Percentiles rank a stretch among this genome's conserved stretches.
Conservation (phyloP, 345 rosid species). For the Rhodomyrtus tomentosa region DNA sequence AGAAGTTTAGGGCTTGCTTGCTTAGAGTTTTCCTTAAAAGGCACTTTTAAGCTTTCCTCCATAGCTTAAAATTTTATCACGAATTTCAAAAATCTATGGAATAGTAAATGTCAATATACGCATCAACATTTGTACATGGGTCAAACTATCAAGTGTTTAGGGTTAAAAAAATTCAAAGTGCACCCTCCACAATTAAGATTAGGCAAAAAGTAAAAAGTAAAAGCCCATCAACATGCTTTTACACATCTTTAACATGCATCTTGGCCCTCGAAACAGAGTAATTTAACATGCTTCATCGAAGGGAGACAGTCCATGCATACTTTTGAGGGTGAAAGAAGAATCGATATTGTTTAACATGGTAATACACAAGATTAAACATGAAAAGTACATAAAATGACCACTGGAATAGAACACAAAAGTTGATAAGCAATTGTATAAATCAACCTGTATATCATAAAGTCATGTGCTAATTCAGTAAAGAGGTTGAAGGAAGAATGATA, state of each 20-base stretch:
- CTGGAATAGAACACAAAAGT: too few relatives aligned
- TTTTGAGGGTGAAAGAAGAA: background rate
- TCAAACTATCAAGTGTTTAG: background rate
- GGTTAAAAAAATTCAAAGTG: background rate
- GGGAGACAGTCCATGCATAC: background rate
- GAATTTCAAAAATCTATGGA: background rate
- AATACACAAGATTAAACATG: too few relatives aligned
- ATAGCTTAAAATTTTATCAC: background rate
- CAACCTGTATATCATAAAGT: background rate
- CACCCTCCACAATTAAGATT: background rate
- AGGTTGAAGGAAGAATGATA: background rate
- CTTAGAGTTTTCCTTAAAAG: background rate
- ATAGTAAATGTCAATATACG: background rate
- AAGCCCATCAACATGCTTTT: background rate
- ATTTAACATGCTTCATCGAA: background rate
- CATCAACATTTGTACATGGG: background rate
- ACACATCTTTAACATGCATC: background rate
- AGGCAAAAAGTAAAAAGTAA: background rate
- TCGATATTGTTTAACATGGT: background rate
- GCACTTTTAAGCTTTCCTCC: background rate
- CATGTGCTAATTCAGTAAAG: background rate
- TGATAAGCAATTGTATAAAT: background rate
- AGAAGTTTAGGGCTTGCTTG: background rate
- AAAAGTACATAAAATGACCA: too few relatives aligned
- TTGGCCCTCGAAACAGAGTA: background rate